Percentiles rank a stretch among this genome's conserved stretches.
Evolutionary conservation across 1,284 basidiomycete genomes (phyloP).

Genomic region (Ceratobasidium sp.): DNA sequence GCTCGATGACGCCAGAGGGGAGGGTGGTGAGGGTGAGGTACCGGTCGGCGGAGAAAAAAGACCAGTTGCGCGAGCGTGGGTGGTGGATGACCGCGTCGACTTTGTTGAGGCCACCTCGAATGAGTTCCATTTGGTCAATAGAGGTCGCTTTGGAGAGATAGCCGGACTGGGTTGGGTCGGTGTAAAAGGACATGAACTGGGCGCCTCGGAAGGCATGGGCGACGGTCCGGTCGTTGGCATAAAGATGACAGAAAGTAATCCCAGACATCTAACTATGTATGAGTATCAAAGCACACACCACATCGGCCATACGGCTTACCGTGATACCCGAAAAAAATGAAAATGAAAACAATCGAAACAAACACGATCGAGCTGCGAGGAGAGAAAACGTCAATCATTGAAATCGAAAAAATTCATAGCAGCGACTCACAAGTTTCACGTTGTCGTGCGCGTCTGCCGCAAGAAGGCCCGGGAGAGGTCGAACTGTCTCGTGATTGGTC

Average conservation of each 20-base stretch:
- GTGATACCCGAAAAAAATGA: background rate
- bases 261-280: slow-evolving; percentile 1
- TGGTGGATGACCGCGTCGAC: slow-evolving; percentile 25
- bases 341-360: background rate
- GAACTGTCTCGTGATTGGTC: background rate
- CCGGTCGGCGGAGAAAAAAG: slow-evolving; percentile 18
- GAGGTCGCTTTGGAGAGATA: slow-evolving; percentile 10
- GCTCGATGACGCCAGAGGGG: slow-evolving; percentile 12
- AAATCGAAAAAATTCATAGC: background rate
- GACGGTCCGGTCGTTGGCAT: slow-evolving; percentile 15
- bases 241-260: slow-evolving; percentile 7
- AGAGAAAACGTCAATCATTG: background rate
- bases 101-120: slow-evolving; percentile 11
- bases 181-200: slow-evolving; percentile 17
- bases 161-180: slow-evolving; percentile 7
- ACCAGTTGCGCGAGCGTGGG: slow-evolving; percentile 15
- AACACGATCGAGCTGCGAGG: background rate
- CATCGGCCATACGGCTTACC: background rate
- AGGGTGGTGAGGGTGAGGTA: slow-evolving; percentile 13
- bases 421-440: background rate
- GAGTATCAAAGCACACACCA: background rate
- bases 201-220: slow-evolving; percentile 18
- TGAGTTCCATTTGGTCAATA: slow-evolving; percentile 23
- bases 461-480: background rate
- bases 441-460: background rate